Base-by-base conservation (phyloP, 345 rosid genomes). In the Laguncularia racemosa region DNA sequence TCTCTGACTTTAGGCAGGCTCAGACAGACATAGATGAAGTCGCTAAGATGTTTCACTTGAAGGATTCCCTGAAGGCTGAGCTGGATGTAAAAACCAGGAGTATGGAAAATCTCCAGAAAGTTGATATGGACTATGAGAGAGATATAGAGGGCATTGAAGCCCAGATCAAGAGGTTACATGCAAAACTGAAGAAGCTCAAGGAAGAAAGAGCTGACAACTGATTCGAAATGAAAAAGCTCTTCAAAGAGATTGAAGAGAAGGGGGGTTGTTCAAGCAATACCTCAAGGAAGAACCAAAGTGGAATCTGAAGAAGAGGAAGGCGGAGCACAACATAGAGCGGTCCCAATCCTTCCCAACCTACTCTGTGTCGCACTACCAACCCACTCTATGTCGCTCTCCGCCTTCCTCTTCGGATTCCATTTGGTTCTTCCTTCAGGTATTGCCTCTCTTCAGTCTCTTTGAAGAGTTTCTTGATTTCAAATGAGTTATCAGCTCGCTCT, bases 231-330 rank as follows among this genome's bases (percentile, higher is more conserved):
- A 49, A 55, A 56, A 59, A 55, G n/a, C n/a, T 67, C 44, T 67
- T 53, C 71, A 67, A 54, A 55, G 71, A 67, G 71, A 60, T 56
- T 2, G 60, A 67, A 45, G 71, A 59, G 60, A 67, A 67, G 71
- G 60, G 50, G 18, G 17, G 3, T 17, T 59, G 53, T 67, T 59
- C 47, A 49, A 50, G 33, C 65, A 50, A 54, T 60, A 48, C 56
- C 64, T 54, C 4, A 48, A 59, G 64, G 71, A 67, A 46, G 71
- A 55, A 20, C 65, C 71, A 9, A 67, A 59, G 48, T 67, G 71
- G 65, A 59, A 2, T 17, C 55, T 67, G 54, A 60, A 67, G 49
- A 67, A 60, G 60, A 67, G 71, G 65, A 67, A 67, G 65, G 71
- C 65, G 4, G 71, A 67, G 71, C 26, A 56, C 54, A 65, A 67